Base-by-base conservation (phyloP, 2,329 filamentous ascomycete genomes). In the Pestalotiopsis sp. region DNA sequence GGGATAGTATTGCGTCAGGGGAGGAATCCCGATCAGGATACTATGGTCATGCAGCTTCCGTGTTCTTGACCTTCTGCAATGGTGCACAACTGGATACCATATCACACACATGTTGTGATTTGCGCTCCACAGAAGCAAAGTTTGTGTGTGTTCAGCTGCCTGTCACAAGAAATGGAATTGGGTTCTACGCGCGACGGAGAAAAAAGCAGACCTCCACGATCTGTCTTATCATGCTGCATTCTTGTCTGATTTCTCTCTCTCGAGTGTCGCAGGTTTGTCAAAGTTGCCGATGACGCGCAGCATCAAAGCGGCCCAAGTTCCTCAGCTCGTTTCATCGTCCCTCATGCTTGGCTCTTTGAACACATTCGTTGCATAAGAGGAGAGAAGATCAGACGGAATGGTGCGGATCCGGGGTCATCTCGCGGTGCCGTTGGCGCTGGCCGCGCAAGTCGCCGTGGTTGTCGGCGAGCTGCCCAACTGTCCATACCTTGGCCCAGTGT, bases 401-500 rank as follows among this genome's bases (percentile, higher is more conserved):
- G 41, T 64, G 62, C 39, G 62, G 20, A 17, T 52, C 38, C 23
- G 20, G 23, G n/a, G 23, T 2, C 3, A 0, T 27, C 39, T 56
- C 45, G 27, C 41, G 12, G 25, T 39, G 5, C 23, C 64, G 14
- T 3, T 52, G 7, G n/a, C 20, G 20, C 17, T 66, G 36, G 64
- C 49, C 17, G 20, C 64, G 20, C 64, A 58, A 23, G 25, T 66
- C 45, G 20, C 31, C 4, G 25, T 66, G 49, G 49, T 58, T 3
- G 20, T 27, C 1, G 64, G 25, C 41, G 64, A 41, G 23, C 2
- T 66, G 5, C 64, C 78, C 3, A 78, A 79, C 66, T 81, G 78
- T 58, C 79, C 79, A 0, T 80, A 77, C 13, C 75, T 75, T 13
- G 79, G 79, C 0, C 73, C 78, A 1, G 77, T 73, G 7, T 80